Percentiles rank a stretch among this genome's conserved stretches.
Conservation (phyloP, 345 rosid species). For the Excoecaria cochinchinensis region DNA sequence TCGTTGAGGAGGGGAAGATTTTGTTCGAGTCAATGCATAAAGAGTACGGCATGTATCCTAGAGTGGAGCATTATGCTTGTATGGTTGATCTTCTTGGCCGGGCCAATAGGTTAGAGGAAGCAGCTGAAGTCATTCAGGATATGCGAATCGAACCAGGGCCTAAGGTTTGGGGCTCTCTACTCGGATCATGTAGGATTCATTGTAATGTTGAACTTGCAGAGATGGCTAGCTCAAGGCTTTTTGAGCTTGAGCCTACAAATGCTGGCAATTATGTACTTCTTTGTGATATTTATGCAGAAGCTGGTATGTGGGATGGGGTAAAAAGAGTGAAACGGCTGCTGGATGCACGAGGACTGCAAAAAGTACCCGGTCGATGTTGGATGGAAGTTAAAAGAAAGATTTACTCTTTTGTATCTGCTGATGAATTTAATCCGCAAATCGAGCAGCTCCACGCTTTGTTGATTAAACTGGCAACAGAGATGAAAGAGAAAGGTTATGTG, state of each 20-base stretch:
- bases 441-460: conserved; percentile 72
- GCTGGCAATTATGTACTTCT: conserved; percentile 38
- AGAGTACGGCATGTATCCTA: conserved; percentile 15
- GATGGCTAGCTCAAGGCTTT: conserved; percentile 32
- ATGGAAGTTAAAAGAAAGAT: conserved; percentile 44
- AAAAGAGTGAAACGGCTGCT: conserved; percentile 27
- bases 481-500: conserved; percentile 82
- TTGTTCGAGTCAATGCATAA: conserved; percentile 27
- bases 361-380: conserved; percentile 29
- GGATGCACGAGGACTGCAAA: conserved; percentile 26
- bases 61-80: conserved; percentile 81
- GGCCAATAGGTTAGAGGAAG: conserved; percentile 30
- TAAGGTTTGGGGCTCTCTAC: conserved; percentile 37
- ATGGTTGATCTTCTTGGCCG: conserved; percentile 50
- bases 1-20: conserved; percentile 28
- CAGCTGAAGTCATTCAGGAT: conserved; percentile 24
- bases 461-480: conserved; percentile 56
- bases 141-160: conserved; percentile 33
- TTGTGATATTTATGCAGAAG: conserved; percentile 31
- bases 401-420: conserved; percentile 60
- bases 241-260: conserved; percentile 33
- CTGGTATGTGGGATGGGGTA: conserved; percentile 27
- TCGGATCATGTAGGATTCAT: conserved; percentile 33
- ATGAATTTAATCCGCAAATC: conserved; percentile 64
- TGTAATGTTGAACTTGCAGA: conserved; percentile 30